These are phyloP conservation scores for Colletotrichum phormii DNA, from an alignment of 2,329 filamentous ascomycete genomes.

Conservation along the genomic window DNA sequence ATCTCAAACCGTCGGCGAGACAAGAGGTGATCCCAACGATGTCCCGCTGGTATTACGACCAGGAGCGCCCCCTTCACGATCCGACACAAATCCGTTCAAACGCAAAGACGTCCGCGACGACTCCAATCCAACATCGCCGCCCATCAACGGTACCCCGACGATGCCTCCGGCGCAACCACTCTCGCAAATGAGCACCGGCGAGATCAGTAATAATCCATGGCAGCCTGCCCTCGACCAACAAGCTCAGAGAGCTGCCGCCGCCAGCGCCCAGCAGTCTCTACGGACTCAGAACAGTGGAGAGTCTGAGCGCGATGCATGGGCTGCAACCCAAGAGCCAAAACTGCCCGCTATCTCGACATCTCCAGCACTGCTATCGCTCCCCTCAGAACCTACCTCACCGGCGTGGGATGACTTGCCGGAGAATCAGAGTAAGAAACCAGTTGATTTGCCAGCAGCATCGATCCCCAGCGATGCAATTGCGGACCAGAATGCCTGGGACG, in stretches of 20 bases:
- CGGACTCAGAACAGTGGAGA: conserved; percentile 20
- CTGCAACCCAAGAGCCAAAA: conserved; percentile 37
- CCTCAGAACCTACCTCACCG: conserved; percentile 49
- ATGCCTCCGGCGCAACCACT: conserved; percentile 49
- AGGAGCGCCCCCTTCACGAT: conserved; percentile 35
- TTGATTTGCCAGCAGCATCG: conserved; percentile 37
- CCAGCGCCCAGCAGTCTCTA: conserved; percentile 14
- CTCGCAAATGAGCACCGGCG: conserved; percentile 55
- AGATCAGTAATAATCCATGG: conserved; percentile 59
- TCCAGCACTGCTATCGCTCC: conserved; percentile 45
- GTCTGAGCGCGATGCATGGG: conserved; percentile 47
- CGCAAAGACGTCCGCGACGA: conserved; percentile 55
- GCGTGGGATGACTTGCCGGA: conserved; percentile 51
- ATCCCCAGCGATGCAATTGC: conserved; percentile 50
- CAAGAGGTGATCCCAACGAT: conserved; percentile 32
- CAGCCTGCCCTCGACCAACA: conserved; percentile 47
- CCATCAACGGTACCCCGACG: conserved; percentile 28
- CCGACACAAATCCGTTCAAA: conserved; percentile 65
- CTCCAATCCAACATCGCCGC: conserved; percentile 32
- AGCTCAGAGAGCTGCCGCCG: conserved; percentile 1
- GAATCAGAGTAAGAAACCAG: conserved; percentile 40
- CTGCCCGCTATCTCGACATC: conserved; percentile 34
- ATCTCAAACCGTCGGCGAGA: conserved; percentile 9
- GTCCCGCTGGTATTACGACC: conserved; percentile 49
- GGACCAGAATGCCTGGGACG: conserved; percentile 64